Base-by-base conservation (phyloP, 1,284 basidiomycete species). In the Sporisorium graminicola region DNA sequence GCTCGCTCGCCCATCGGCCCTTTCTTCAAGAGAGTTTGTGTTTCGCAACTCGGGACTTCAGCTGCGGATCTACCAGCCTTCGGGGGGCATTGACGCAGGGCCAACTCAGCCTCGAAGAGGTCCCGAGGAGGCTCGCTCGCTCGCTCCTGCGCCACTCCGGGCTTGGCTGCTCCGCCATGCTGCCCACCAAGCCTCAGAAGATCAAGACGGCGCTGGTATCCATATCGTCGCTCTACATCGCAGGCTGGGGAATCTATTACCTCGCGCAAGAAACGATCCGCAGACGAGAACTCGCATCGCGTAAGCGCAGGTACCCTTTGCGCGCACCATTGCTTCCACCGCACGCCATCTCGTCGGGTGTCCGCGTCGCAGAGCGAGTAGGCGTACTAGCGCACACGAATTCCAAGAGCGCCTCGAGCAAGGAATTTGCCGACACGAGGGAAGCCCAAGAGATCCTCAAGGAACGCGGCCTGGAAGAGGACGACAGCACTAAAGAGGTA, bases 161-260 rank as follows among this genome's bases (percentile, higher is more conserved):
- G 37, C 37, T 37, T 14, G 16, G 18, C 14, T 14, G n/a, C 29
- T 26, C 26, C 37, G 52, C 33, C 40, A 75, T 75, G 73, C 64
- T 70, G 44, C 73, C 73, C 27, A 53, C 73, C 52, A 66, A 63
- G 58, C 59, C 63, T 4, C 64, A 58, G n/a, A 56, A 70, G 33
- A 56, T 75, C 64, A 67, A 76, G 68, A 54, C 74, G 20, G 65
- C 62, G n/a, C 35, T 63, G 14, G 35, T 77, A 33, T 62, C 68
- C 3, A 63, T 63, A 6, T 61, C 65, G 1, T 61, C 69, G 22
- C 42, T 73, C 31, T 77, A 77, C 33, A 27, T 67, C 14, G 56
- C 62, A 33, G 74, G 69, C 24, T 83, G 82, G 82, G 67, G 70
- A 24, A 33, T 80, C 20, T 82, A 77, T 69, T 82, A 82, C 33